Evolutionary conservation across 2,329 filamentous ascomycete species (phyloP).

Genomic region (Paecilomyces formosus): DNA sequence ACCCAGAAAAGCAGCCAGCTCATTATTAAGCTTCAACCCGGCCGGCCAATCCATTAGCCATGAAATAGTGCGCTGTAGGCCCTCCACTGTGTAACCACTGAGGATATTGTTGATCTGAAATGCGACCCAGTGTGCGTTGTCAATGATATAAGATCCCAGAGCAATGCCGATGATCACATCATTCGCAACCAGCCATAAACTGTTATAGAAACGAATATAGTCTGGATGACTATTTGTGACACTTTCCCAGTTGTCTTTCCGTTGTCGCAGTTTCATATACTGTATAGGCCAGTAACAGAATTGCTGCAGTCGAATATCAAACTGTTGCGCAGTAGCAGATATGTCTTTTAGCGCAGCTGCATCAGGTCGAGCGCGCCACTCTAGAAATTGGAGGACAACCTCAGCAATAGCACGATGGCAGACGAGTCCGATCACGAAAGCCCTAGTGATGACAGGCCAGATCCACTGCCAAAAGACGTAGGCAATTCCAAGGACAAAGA

Average conservation of each 20-base stretch:
- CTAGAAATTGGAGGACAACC: slow-evolving; percentile 66
- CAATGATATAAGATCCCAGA: slow-evolving; percentile 91
- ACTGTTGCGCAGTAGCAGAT: slow-evolving; percentile 91
- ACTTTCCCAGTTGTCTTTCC: slow-evolving; percentile 90
- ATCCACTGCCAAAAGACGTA: slow-evolving; percentile 66
- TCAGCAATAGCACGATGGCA: slow-evolving; percentile 76
- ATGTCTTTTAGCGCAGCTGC: slow-evolving; percentile 87
- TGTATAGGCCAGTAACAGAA: slow-evolving; percentile 99
- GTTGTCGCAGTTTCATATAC: slow-evolving; percentile 80
- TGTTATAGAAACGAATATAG: slow-evolving; percentile 99
- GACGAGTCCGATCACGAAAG: slow-evolving; percentile 73
- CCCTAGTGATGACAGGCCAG: slow-evolving; percentile 64
- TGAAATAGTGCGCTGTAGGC: slow-evolving; percentile 76
- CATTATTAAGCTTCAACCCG: slow-evolving; percentile 88
- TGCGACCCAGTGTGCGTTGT: slow-evolving; percentile 81
- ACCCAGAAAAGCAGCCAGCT: slow-evolving; percentile 87
- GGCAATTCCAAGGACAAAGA: slow-evolving; percentile 61
- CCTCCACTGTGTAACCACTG: slow-evolving; percentile 76
- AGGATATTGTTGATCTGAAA: slow-evolving; percentile 69
- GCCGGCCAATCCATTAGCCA: slow-evolving; percentile 97
- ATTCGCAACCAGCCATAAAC: slow-evolving; percentile 95
- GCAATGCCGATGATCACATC: slow-evolving; percentile 98
- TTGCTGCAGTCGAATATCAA: slow-evolving; percentile 93
- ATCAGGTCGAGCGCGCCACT: slow-evolving; percentile 73
- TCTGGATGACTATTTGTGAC: slow-evolving; percentile 92